Evolutionary conservation across 768 basidiomycete species (phyloP), one percentile per base, ranked within the genome.

Genomic region (Trametes sanguinea): DNA sequence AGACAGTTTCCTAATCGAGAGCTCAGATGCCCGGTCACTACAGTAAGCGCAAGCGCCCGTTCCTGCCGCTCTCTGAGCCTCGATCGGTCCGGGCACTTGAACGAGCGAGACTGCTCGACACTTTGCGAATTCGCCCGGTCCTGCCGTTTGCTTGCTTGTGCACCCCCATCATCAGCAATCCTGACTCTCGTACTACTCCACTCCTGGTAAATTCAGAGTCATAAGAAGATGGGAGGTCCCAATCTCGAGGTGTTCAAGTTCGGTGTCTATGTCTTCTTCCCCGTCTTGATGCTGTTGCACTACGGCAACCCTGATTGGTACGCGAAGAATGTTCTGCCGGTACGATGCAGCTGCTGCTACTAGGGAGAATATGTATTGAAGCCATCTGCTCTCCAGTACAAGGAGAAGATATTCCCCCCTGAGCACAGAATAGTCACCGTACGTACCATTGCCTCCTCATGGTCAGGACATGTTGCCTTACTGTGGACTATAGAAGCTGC

Each of bases 231-330:
- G 89, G 89, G 81, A 2, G 87, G 90, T 10, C 85, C 90, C 39
- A 91, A 90, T 72, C 85, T 95, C 56, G 93, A 95, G 74, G 83
- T 94, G 16, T 92, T 94, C 86, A 94, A 94, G 76, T 95, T 95
- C 68, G 85, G 85, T 3, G 75, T 93, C 16, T 94, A 95, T 74
- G 85, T 95, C 58, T 92, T 92, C 68, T 86, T 93, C 61, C 93
- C 93, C 9, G 85, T 95, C 60, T 77, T 82, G 48, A 87, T 90
- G 27, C 82, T 95, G 69, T 76, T 93, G 52, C 89, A 94, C 74
- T 94, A 91, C 70, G 92, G 93, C 46, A 90, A 94, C 73, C 91
- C 92, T 5, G 84, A 88, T 44, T 95, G 93, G 93, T 95, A 94
- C 70, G 80, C 83, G 57, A 77, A 80, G 51, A 80, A 91, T 66